phyloP scores from a whole-genome alignment of 2,329 filamentous ascomycete species.

The Penicillium capsulatum region DNA sequence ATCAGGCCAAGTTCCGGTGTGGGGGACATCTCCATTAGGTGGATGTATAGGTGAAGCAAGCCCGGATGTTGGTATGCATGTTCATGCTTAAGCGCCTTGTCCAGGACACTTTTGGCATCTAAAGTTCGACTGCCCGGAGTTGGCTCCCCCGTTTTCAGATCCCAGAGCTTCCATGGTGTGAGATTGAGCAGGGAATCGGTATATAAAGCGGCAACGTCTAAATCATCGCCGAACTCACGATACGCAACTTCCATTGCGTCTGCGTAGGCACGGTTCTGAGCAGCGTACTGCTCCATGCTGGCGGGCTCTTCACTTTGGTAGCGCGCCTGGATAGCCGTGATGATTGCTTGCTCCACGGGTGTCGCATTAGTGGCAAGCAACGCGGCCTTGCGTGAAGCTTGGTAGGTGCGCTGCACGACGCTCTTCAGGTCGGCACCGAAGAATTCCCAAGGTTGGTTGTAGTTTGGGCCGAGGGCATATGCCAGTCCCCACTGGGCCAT shows the following conservation, averaged over 20 bases:
- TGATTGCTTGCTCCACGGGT: conserved; percentile 58
- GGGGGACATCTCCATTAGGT: conserved; percentile 72
- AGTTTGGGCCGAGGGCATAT: conserved; percentile 69
- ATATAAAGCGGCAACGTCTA: conserved; percentile 62
- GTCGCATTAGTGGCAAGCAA: conserved; percentile 35
- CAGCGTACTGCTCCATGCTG: conserved; percentile 44
- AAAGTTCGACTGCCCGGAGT: conserved; percentile 53
- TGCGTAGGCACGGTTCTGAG: conserved; percentile 59
- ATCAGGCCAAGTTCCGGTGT: conserved; percentile 60
- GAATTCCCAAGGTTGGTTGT: conserved; percentile 72
- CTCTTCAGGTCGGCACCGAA: conserved; percentile 61
- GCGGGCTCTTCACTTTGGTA: conserved; percentile 54
- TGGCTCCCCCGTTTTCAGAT: conserved; percentile 56
- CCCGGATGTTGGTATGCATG: conserved; percentile 60
- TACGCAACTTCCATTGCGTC: conserved; percentile 58
- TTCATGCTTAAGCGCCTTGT: conserved; percentile 52
- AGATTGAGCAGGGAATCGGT: conserved; percentile 64
- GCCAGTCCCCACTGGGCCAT: conserved; percentile 47
- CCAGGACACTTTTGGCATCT: conserved; percentile 57
- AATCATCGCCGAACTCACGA: conserved; percentile 49
- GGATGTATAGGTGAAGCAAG: conserved; percentile 70
- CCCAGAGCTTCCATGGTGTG: conserved; percentile 63
- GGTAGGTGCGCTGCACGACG: conserved; percentile 47
- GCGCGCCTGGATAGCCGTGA: conserved; percentile 58
- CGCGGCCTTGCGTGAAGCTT: conserved; percentile 46